phyloP scores from a whole-genome alignment of 495 filamentous ascomycete genomes.

The Penicillium bialowiezense region DNA sequence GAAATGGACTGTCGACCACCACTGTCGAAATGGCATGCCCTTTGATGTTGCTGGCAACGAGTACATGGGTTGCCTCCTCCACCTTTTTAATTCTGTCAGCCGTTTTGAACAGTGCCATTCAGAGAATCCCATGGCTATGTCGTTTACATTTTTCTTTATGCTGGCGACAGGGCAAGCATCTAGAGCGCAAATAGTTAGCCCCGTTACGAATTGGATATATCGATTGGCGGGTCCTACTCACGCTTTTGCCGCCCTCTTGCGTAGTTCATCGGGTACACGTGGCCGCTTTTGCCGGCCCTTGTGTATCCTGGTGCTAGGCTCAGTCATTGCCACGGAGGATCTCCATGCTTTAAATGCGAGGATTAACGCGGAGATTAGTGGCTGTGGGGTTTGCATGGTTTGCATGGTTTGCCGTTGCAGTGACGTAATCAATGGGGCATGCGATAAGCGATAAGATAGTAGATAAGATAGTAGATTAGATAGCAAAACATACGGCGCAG shows the following conservation, averaged over 20 bases:
- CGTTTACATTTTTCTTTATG: constrained; percentile 19
- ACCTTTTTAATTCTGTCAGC: constrained; percentile 1
- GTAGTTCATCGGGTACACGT: constrained; percentile 7
- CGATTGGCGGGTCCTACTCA: neutral
- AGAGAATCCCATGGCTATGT: neutral
- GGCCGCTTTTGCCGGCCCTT: constrained; percentile 8
- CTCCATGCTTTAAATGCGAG: neutral
- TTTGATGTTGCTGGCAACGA: constrained; percentile 13
- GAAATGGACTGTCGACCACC: neutral
- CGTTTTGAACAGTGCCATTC: neutral
- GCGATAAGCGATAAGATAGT: too few species aligned
- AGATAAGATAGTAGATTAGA: too few species aligned
- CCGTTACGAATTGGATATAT: neutral
- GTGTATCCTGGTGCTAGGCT: constrained; percentile 2
- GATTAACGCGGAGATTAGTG: neutral
- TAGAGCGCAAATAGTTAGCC: neutral
- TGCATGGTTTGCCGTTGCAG: too few species aligned
- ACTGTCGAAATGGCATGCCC: constrained; percentile 11
- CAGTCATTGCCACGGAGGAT: neutral
- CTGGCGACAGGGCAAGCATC: constrained; percentile 14
- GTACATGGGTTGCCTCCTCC: constrained; percentile 14
- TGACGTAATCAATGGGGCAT: neutral
- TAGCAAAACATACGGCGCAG: too few species aligned
- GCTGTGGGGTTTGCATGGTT: neutral
- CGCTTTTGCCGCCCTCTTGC: constrained; percentile 9